Evolutionary conservation across 116 monocot genomes (phyloP), one percentile per base, ranked within the genome.

Genomic region (Zostera marina): DNA sequence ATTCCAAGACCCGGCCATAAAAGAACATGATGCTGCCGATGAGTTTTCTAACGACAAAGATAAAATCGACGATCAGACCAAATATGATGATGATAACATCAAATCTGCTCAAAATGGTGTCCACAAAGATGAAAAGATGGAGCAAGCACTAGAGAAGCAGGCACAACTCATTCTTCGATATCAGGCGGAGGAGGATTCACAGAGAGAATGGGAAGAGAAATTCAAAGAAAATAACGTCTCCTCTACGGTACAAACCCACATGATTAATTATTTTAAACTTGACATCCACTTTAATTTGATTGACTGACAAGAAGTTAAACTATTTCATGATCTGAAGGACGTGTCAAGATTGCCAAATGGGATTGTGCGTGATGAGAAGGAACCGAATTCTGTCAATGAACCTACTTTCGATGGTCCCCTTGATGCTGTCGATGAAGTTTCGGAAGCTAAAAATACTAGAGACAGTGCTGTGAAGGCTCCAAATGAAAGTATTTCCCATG

Each of bases 151-250:
- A 19, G 73, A 89, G 66, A 69, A 86, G 60, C 90, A 84, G 63
- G 90, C 79, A 19, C 69, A 78, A 66, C 74, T 98, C 1, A 90
- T 98, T 61, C 76, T 43, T n/a, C 85, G 73, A 51, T 90, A 72
- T 23, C 66, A 81, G 72, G 78, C 73, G 6, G 83, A 90, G 71
- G 98, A 98, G 79, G 81, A 83, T 69, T 90, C 86, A 66, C 98
- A 98, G 71, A 89, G 80, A 63, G 90, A 85, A 63, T 90, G 98
- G 98, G 98, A 98, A 63, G 71, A 83, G 54, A 86, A 80, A 32
- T 86, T 72, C 58, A 78, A 77, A 23, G 70, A 73, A 63, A 73
- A 47, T 52, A 65, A 72, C 38, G 52, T 44, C 44, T 66, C 75
- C 58, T 62, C 57, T 9, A 56, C 42, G 72, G 87, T 87, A 84